Base-by-base conservation (phyloP, 169 alveolate species). In the Theileria equi region DNA sequence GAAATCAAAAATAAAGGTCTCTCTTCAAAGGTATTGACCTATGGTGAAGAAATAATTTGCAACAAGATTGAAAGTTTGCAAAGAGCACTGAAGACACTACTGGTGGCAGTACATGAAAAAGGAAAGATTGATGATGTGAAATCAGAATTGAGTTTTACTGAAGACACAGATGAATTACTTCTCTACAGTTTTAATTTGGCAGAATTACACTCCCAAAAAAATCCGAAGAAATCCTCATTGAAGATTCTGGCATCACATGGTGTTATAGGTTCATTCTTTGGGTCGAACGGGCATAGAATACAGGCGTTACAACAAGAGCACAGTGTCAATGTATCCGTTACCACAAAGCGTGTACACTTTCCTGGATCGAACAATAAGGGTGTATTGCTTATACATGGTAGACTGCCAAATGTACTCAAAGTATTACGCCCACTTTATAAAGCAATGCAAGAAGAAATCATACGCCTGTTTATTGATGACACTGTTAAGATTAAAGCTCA, bases 351-450 rank as follows among this genome's bases (percentile, higher is more conserved):
- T 35, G 53, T 64, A 21, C 76, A 64, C 38, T 64, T 64, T 36
- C 76, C 76, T 8, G 76, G 76, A 21, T 49, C 70, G 3, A 64
- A 64, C 52, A 64, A 64, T 25, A 64, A 64, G 10, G 76, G 76
- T n/a, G 76, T 64, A 11, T 31, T 64, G 6, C 55, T 64, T 5
- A 49, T 64, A 21, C 35, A 64, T 28, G 76, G 76, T 16, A 64
- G 53, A 47, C 50, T 64, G 35, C 34, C 29, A 25, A 64, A 64
- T 34, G 53, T 64, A 11, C 54, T 64, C 17, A 52, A 36, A 54
- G 48, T 43, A 10, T 54, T 64, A 3, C 47, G 76, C 44, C 69
- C 76, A 11, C 69, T 64, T 29, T 64, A 64, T 54, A 48, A 52
- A 26, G 76, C 76, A 1, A 64, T 64, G 16, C 76, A 64, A 54